A percentile compares a stretch with the other conserved stretches of the same genome.
Evolutionary conservation across 257 asterid genomes (phyloP).

Genomic region (Voacanga thouarsii): DNA sequence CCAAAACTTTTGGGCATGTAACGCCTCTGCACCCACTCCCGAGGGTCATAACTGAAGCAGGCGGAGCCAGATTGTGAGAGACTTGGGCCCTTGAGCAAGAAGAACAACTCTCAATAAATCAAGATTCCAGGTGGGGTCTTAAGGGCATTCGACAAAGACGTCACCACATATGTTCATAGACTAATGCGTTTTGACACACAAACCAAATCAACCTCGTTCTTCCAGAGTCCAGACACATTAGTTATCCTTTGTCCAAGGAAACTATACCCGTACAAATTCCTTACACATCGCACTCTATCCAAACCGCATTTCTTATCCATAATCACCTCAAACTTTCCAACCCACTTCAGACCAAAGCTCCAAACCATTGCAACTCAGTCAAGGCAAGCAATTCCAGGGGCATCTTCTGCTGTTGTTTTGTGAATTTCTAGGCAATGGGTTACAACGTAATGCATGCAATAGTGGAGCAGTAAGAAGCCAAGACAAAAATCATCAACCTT

Average conservation of each 20-base stretch:
- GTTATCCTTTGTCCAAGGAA: conserved; percentile 14
- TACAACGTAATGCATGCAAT: not conserved
- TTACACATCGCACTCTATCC: not conserved
- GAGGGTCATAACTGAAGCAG: no score
- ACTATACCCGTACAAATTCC: conserved; percentile 7
- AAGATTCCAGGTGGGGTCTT: conserved; percentile 10
- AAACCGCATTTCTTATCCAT: not conserved
- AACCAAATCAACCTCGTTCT: not conserved
- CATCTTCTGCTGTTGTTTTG: not conserved
- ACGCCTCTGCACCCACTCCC: not conserved
- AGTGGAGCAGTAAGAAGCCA: not conserved
- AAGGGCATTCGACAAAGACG: not conserved
- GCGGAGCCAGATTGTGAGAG: conserved; percentile 12
- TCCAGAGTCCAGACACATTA: conserved; percentile 14
- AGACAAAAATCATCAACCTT: not conserved
- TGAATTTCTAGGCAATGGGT: not conserved
- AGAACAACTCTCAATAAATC: conserved; percentile 5
- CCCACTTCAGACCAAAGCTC: not conserved
- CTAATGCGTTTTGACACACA: conserved; percentile 13
- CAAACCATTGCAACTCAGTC: not conserved
- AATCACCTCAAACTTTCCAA: not conserved
- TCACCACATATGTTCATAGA: not conserved
- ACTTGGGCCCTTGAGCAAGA: not conserved
- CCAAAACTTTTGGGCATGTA: not conserved
- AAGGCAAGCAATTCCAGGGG: no score